phyloP scores from a whole-genome alignment of 129 eudicot genomes.

The Scalesia atractyloides region DNA sequence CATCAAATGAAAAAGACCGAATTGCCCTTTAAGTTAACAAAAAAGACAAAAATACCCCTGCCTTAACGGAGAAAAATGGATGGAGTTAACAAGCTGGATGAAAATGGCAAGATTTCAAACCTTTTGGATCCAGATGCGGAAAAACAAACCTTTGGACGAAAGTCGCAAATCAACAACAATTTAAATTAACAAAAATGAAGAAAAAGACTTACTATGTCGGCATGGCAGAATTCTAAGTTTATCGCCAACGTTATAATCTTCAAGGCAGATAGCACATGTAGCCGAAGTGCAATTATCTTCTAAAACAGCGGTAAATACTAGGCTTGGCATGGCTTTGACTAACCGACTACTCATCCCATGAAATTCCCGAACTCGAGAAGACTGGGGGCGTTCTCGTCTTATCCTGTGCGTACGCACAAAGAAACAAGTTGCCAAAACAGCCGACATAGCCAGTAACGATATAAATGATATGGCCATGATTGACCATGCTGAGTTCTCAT shows the following conservation, averaged over 20 bases:
- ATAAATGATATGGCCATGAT: conserved; percentile 93
- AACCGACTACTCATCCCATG: conserved; percentile 96
- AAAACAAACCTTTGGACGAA: no score
- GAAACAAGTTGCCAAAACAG: conserved; percentile 92
- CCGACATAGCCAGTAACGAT: conserved; percentile 93
- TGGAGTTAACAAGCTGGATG: no score
- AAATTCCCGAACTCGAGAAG: conserved; percentile 71
- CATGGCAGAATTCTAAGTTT: conserved; percentile 89
- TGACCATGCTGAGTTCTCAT: conserved; percentile 93
- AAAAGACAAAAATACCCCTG: no score
- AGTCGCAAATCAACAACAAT: no score
- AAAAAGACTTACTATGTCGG: conserved; percentile 75
- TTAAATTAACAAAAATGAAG: background rate
- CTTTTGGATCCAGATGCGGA: no score
- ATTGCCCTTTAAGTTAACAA: no score
- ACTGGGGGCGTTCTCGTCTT: conserved; percentile 75
- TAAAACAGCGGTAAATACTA: conserved; percentile 78
- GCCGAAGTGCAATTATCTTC: conserved; percentile 86
- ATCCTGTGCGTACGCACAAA: conserved; percentile 87
- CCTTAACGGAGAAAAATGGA: no score
- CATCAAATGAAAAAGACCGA: no score
- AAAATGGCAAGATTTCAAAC: no score
- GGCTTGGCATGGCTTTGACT: conserved; percentile 91
- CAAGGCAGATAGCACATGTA: conserved; percentile 97
- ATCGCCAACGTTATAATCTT: conserved; percentile 85